A percentile compares a stretch with the other conserved stretches of the same genome.
These are phyloP conservation scores for Escallonia rubra DNA, from an alignment of 129 eudicot species.

Conservation along the genomic window DNA sequence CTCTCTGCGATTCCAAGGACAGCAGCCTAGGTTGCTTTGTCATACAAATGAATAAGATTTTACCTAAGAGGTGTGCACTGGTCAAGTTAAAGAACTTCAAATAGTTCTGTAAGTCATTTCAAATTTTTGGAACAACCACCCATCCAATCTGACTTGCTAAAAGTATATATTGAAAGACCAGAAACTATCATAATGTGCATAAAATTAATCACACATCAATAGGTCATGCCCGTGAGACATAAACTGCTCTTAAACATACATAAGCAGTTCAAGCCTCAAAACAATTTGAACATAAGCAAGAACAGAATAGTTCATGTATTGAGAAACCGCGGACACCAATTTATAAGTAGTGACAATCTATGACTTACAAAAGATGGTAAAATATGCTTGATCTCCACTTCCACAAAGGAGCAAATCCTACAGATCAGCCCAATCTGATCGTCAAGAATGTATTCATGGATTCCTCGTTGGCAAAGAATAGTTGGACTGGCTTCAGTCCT, in stretches of 20 bases:
- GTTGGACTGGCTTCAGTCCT: background rate
- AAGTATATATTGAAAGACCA: too few relatives aligned
- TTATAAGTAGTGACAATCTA: background rate
- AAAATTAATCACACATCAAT: too few relatives aligned
- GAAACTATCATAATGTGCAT: too few relatives aligned
- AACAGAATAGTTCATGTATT: background rate
- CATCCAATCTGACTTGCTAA: too few relatives aligned
- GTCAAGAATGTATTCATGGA: constrained; percentile 31
- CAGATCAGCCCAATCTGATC: constrained; percentile 53
- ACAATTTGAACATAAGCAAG: constrained; percentile 13
- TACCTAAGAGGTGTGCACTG: too few relatives aligned
- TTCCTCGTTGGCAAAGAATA: constrained; percentile 25
- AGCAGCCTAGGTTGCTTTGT: too few relatives aligned
- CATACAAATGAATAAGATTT: too few relatives aligned
- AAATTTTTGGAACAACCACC: too few relatives aligned
- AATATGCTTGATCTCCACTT: constrained; percentile 30
- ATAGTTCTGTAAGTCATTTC: too few relatives aligned
- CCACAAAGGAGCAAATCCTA: constrained; percentile 28
- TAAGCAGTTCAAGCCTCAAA: background rate
- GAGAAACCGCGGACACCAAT: background rate
- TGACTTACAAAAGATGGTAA: constrained; percentile 39
- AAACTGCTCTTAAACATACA: background rate
- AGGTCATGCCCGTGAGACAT: background rate
- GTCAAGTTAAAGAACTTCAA: too few relatives aligned
- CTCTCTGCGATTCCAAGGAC: too few relatives aligned